A percentile compares a stretch with the other conserved stretches of the same genome.
Conservation (phyloP, 805 yeast species). For the Lachancea mirantina region DNA sequence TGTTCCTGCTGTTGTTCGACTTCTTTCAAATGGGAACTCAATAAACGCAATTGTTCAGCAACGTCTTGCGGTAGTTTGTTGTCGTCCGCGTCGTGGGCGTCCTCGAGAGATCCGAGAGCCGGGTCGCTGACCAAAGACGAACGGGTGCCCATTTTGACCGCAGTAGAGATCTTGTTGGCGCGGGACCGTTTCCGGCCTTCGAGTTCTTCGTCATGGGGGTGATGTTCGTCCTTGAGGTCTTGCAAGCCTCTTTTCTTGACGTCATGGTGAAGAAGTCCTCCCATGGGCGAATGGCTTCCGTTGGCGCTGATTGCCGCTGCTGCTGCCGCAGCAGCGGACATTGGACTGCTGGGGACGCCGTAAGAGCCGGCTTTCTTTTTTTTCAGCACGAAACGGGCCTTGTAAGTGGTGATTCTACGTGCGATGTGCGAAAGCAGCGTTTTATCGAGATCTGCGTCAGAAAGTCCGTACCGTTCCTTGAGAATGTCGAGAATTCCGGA, state of each 20-base stretch:
- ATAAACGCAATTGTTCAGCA: constrained; percentile 30
- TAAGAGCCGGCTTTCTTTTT: constrained; percentile 29
- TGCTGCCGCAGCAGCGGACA: constrained; percentile 13
- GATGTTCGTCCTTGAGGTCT: background rate
- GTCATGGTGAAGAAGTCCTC: constrained; percentile 1
- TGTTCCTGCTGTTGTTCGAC: constrained; percentile 18
- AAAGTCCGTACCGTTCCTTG: constrained; percentile 25
- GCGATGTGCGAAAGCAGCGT: constrained; percentile 26
- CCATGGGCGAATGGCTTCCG: constrained; percentile 1
- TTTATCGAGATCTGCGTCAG: constrained; percentile 27
- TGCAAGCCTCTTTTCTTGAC: constrained; percentile 3
- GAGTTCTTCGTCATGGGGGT: constrained; percentile 8
- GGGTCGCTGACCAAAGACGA: constrained; percentile 9
- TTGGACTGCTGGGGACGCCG: constrained; percentile 12
- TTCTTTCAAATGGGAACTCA: constrained; percentile 31
- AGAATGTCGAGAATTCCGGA: constrained; percentile 28
- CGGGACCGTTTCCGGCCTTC: constrained; percentile 10
- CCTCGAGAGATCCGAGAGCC: constrained; percentile 9
- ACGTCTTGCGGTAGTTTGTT: constrained; percentile 31
- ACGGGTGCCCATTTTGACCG: constrained; percentile 10
- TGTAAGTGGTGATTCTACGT: constrained; percentile 31
- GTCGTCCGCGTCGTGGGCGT: constrained; percentile 15
- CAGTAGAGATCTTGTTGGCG: constrained; percentile 10
- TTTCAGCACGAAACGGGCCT: constrained; percentile 30
- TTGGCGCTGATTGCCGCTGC: constrained; percentile 12